Conservation (phyloP, 2,329 filamentous ascomycete genomes). For the Diaporthe nobilis region DNA sequence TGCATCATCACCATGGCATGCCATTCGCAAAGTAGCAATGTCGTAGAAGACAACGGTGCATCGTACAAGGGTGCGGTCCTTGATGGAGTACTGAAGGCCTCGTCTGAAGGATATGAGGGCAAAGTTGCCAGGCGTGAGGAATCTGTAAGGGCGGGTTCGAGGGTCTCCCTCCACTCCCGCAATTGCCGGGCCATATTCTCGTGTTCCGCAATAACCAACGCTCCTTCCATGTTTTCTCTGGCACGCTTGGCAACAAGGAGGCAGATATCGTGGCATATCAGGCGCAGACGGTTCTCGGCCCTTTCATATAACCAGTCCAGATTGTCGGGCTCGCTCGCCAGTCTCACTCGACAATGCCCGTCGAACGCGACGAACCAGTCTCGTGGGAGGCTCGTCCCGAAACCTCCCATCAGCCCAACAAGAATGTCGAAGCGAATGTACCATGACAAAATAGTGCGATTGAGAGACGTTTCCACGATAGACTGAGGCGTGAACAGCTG, state of each 20-base stretch:
- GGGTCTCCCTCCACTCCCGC: slow-evolving; percentile 62
- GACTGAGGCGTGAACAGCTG: slow-evolving; percentile 84
- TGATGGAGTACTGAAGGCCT: slow-evolving; percentile 82
- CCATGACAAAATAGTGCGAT: slow-evolving; percentile 86
- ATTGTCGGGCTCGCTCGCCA: slow-evolving; percentile 71
- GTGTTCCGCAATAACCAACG: slow-evolving; percentile 77
- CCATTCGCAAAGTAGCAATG: slow-evolving; percentile 82
- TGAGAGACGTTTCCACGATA: slow-evolving; percentile 78
- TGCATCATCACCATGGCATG: slow-evolving; percentile 86
- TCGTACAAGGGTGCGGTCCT: slow-evolving; percentile 68
- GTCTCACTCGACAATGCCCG: slow-evolving; percentile 73
- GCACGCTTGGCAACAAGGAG: slow-evolving; percentile 79
- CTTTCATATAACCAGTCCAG: slow-evolving; percentile 77
- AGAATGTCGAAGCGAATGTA: slow-evolving; percentile 91
- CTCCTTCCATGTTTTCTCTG: slow-evolving; percentile 73
- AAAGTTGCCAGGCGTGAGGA: slow-evolving; percentile 72
- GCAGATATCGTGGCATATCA: slow-evolving; percentile 86
- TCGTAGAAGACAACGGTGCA: slow-evolving; percentile 80
- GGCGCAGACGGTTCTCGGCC: slow-evolving; percentile 74
- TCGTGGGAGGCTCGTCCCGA: slow-evolving; percentile 78
- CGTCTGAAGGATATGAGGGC: slow-evolving; percentile 67
- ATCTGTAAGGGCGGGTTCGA: slow-evolving; percentile 75
- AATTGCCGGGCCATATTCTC: slow-evolving; percentile 63
- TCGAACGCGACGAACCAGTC: slow-evolving; percentile 83
- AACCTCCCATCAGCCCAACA: slow-evolving; percentile 85